Evolutionary conservation across 768 basidiomycete species (phyloP), one percentile per base, ranked within the genome.

Genomic region (Pleurotus cornucopiae): DNA sequence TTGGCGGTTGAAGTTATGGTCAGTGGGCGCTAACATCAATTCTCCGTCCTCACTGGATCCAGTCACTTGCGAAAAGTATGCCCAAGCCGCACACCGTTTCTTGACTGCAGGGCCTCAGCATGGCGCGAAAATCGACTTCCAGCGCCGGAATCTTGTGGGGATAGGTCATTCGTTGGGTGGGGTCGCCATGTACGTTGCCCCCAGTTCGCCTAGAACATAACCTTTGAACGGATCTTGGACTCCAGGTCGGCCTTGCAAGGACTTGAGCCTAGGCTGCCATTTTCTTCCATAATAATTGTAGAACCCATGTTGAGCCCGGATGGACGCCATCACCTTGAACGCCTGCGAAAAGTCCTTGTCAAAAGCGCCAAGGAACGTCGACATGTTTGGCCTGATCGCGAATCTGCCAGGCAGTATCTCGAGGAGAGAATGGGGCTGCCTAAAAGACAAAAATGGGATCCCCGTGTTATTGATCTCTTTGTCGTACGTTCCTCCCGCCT

Each of bases 81-180:
- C 85, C 0, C 66, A 75, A 59, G 82, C 81, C 4, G 78, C 74
- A 9, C 78, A 84, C 59, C 77, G 76, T 37, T 86, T 88, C 64
- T 73, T 87, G 37, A 69, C 70, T 3, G 71, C 68, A 3, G 76
- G 73, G 4, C 70, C 72, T 5, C 62, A 67, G 21, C 62, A 73
- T 57, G 73, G 71, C 16, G 73, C 71, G 6, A 61, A 65, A 6
- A 70, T 81, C 30, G 73, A 84, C 57, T 86, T 86, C 66, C 62
- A 64, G 23, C 66, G 62, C 18, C 69, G 82, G 58, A 80, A 74
- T 44, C 68, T 89, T 2, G 73, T 87, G 38, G 86, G 85, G 2
- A 75, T 89, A 14, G 86, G 85, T 0, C 86, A 89, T 65, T 87
- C 86, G 1, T 68, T 89, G 16, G 86, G 86, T 12, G 86, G 79